phyloP scores from a whole-genome alignment of 352 stramenopile genomes.

The Globisporangium perplexum region DNA sequence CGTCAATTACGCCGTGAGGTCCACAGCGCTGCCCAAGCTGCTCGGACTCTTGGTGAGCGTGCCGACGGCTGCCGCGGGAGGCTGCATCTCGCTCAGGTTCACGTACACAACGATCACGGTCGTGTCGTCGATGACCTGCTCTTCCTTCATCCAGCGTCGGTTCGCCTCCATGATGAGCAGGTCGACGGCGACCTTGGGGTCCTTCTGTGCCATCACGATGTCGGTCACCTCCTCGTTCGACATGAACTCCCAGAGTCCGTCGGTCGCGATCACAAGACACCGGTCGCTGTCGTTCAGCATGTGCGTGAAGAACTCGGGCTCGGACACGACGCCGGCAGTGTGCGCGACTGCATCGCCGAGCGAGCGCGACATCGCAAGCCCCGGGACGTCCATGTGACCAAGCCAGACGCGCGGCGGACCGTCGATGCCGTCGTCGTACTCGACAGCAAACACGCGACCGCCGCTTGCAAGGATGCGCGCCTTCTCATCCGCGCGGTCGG shows the following conservation, averaged over 20 bases:
- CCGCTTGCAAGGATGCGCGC: constrained; percentile 91
- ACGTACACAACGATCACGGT: constrained; percentile 97
- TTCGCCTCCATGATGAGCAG: constrained; percentile 94
- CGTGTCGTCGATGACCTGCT: constrained; percentile 99
- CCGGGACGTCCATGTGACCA: constrained; percentile 97
- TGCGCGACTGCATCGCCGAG: constrained; percentile 97
- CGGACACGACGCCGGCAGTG: constrained; percentile 91
- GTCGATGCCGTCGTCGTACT: constrained; percentile 99
- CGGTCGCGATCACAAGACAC: constrained; percentile 96
- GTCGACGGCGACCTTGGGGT: constrained; percentile 87
- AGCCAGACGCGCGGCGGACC: constrained; percentile 98
- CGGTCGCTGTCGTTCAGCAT: constrained; percentile 82
- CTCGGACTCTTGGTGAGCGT: constrained; percentile 1
- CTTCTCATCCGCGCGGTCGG: constrained; percentile 94
- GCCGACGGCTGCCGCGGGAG: constrained; percentile 3
- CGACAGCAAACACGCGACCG: constrained; percentile 96
- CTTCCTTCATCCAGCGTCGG: constrained; percentile 97
- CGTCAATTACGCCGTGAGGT: not conserved
- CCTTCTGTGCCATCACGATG: constrained; percentile 68
- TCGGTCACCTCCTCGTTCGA: constrained; percentile 93
- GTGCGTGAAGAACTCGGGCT: constrained; percentile 93
- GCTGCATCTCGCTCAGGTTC: constrained; percentile 48
- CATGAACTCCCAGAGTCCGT: constrained; percentile 99
- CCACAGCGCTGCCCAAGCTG: not conserved
- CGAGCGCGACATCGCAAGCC: constrained; percentile 96